A percentile compares a stretch with the other conserved stretches of the same genome.
Conservation (phyloP, 2,329 filamentous ascomycete genomes). For the Xylaria sp. region DNA sequence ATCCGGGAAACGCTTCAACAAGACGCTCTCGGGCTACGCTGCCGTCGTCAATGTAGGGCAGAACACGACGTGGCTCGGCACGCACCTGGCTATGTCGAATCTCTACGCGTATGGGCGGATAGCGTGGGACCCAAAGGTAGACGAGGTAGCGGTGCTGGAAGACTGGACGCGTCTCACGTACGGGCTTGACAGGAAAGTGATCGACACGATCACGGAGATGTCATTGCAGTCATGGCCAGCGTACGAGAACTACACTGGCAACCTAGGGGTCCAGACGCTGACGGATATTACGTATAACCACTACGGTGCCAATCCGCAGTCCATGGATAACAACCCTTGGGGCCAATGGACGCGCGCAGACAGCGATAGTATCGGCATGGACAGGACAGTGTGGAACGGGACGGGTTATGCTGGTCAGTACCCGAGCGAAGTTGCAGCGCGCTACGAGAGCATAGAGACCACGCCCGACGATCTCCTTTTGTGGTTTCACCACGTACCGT, state of each 20-base stretch:
- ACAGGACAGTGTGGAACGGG: slow-evolving; percentile 70
- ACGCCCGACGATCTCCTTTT: slow-evolving; percentile 72
- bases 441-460: slow-evolving; percentile 65
- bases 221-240: slow-evolving; percentile 73
- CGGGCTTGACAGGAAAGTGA: slow-evolving; percentile 57
- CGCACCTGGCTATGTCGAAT: slow-evolving; percentile 73
- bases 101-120: slow-evolving; percentile 72
- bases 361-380: slow-evolving; percentile 67
- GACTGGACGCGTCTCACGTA: slow-evolving; percentile 75
- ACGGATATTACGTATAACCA: slow-evolving; percentile 71
- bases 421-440: slow-evolving; percentile 60
- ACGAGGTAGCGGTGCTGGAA: slow-evolving; percentile 57
- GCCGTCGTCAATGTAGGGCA: slow-evolving; percentile 71
- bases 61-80: slow-evolving; percentile 71
- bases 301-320: slow-evolving; percentile 69
- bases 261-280: slow-evolving; percentile 72
- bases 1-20: slow-evolving; percentile 63
- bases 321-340: slow-evolving; percentile 70
- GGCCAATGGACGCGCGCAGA: slow-evolving; percentile 76
- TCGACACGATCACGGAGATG: slow-evolving; percentile 65
- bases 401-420: slow-evolving; percentile 72
- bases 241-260: slow-evolving; percentile 74
- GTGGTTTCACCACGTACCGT: slow-evolving; percentile 78
- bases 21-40: slow-evolving; percentile 64
- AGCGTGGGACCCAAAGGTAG: slow-evolving; percentile 65